Base-by-base conservation (phyloP, 225 moss, liverwort and hornwort genomes). In the Bryoerythrophyllum caledonicum region DNA sequence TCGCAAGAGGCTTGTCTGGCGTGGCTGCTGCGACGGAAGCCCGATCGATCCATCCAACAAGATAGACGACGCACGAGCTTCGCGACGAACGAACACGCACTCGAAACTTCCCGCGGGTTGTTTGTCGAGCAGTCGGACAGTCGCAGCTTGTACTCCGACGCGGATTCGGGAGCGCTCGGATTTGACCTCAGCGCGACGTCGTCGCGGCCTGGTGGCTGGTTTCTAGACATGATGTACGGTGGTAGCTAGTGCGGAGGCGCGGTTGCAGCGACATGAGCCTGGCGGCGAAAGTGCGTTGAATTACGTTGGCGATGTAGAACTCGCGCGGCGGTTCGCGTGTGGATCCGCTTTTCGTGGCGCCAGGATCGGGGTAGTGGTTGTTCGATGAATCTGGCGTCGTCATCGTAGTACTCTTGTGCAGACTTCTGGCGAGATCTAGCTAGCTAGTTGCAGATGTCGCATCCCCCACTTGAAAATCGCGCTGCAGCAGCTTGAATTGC, bases 271-370 rank as follows among this genome's bases (percentile, higher is more conserved):
- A 16, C 10, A 11, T n/a, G n/a, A n/a, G n/a, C n/a, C n/a, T 5
- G 43, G 2, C 13, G n/a, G 15, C 7, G 11, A 10, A 10, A 7
- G 34, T 16, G 49, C 35, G 49, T 73, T 16, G 34, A 34, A 49
- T 48, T 27, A 1, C 21, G 34, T 52, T 37, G 74, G 27, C 54
- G 40, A 74, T 65, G 64, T 63, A 26, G 74, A 48, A 73, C 65
- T 23, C 4, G 67, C 30, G 67, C 28, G 67, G 17, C 38, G 57
- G 44, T 65, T 74, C 23, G 71, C 51, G 46, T 67, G 78, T 74
- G 84, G 84, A 84, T 84, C 84, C 84, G 78, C 81, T 84, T 81
- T 81, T 78, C 24, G 48, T 71, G 84, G 78, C 84, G 81, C 16
- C 44, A 34, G 64, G 66, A 38, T 81, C 84, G 84, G 24, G 13